These are phyloP conservation scores for Yamadazyma spencermartinsiae DNA, from an alignment of 1,139 yeast genomes.

Conservation along the genomic window DNA sequence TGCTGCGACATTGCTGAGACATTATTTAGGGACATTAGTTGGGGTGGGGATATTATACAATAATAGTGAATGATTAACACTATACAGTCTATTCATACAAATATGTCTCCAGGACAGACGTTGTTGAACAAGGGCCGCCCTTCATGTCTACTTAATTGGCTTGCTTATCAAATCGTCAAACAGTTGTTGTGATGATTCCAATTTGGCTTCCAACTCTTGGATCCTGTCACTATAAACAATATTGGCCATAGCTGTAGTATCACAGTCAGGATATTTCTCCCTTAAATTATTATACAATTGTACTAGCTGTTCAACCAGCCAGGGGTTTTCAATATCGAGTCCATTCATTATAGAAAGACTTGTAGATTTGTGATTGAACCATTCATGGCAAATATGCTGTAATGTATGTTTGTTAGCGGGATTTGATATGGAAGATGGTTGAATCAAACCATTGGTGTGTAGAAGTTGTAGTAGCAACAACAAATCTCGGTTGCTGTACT, in stretches of 20 bases:
- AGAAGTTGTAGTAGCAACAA: constrained; percentile 26
- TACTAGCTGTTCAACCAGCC: constrained; percentile 16
- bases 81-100: no score
- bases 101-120: no score
- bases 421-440: constrained; percentile 17
- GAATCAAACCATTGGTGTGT: constrained; percentile 23
- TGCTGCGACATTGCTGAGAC: no score
- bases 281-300: constrained; percentile 20
- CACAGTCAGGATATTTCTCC: constrained; percentile 18
- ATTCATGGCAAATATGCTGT: constrained; percentile 16
- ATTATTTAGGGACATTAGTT: no score
- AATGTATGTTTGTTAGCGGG: constrained; percentile 12
- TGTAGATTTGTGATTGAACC: constrained; percentile 25
- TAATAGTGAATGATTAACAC: no score
- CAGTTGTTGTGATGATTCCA: constrained; percentile 12
- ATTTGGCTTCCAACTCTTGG: constrained; percentile 17
- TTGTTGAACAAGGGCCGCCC: not conserved
- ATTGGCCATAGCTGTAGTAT: constrained; percentile 29
- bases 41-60: no score
- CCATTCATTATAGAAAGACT: constrained; percentile 19
- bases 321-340: constrained; percentile 14
- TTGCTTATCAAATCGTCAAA: constrained; percentile 12
- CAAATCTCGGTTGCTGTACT: constrained; percentile 20
- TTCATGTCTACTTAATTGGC: not conserved
- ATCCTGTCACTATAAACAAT: constrained; percentile 21